A percentile compares a stretch with the other conserved stretches of the same genome.
These are phyloP conservation scores for Lentinus tigrinus DNA, from an alignment of 768 basidiomycete genomes.

Conservation along the genomic window DNA sequence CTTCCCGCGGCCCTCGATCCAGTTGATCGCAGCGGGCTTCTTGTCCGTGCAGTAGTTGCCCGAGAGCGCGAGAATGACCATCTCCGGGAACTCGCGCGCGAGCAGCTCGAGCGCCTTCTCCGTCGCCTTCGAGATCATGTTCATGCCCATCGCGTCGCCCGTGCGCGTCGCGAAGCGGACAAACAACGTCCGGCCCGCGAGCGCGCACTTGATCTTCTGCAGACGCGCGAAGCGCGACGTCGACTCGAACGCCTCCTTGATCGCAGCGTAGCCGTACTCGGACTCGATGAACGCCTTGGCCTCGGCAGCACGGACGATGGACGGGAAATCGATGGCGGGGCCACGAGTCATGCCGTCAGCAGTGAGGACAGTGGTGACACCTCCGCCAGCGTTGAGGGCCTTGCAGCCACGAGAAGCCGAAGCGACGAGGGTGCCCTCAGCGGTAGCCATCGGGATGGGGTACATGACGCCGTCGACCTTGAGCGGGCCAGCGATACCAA, in stretches of 20 bases:
- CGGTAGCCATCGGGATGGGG: slow-evolving; percentile 98
- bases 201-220: slow-evolving; percentile 78
- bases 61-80: slow-evolving; percentile 86
- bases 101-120: slow-evolving; percentile 89
- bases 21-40: slow-evolving; percentile 99
- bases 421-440: slow-evolving; percentile 98
- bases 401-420: slow-evolving; percentile 98
- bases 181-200: slow-evolving; percentile 92
- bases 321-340: slow-evolving; percentile 96
- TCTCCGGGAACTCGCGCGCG: slow-evolving; percentile 80
- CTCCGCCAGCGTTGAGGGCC: slow-evolving; percentile 93
- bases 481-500: slow-evolving; percentile 95
- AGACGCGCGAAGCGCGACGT: slow-evolving; percentile 92
- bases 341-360: slow-evolving; percentile 98
- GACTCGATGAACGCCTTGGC: slow-evolving; percentile 89
- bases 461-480: slow-evolving; percentile 81
- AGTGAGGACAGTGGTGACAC: slow-evolving; percentile 90
- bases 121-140: slow-evolving; percentile 99
- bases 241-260: slow-evolving; percentile 88
- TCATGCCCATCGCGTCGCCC: slow-evolving; percentile 99
- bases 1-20: slow-evolving; percentile 99
- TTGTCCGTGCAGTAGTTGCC: slow-evolving; percentile 99
- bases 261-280: slow-evolving; percentile 68
- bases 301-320: slow-evolving; percentile 71
- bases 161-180: slow-evolving; percentile 93